Conservation (phyloP, 2,329 filamentous ascomycete genomes). For the Alternaria sp. region DNA sequence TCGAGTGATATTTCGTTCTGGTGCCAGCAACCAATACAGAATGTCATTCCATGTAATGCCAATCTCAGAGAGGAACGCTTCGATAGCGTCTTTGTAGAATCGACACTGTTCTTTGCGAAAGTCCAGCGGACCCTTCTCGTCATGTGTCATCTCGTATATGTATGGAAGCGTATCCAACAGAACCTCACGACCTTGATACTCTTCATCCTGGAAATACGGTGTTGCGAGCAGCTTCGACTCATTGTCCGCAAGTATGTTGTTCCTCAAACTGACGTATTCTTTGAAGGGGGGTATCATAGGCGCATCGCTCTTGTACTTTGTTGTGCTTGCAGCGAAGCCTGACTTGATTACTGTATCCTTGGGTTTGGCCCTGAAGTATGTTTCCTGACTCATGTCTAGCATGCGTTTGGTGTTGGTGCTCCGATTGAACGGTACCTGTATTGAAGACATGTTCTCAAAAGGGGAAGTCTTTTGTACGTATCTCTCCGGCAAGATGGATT, state of each 20-base stretch:
- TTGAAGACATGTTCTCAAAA: slow-evolving; percentile 32
- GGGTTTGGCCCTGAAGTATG: slow-evolving; percentile 23
- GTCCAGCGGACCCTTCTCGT: slow-evolving; percentile 40
- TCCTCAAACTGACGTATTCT: slow-evolving; percentile 54
- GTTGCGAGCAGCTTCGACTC: slow-evolving; percentile 52
- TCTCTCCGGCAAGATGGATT: slow-evolving; percentile 12
- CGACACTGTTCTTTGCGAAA: slow-evolving; percentile 49
- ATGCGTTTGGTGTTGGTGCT: slow-evolving; percentile 3
- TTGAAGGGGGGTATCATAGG: slow-evolving; percentile 50
- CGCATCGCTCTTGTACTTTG: slow-evolving; percentile 27
- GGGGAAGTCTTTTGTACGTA: slow-evolving; percentile 35
- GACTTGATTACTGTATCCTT: slow-evolving; percentile 21
- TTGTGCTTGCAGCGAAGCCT: slow-evolving; percentile 21
- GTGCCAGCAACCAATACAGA: slow-evolving; percentile 53
- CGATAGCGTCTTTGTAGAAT: slow-evolving; percentile 47
- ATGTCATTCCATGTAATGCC: slow-evolving; percentile 50
- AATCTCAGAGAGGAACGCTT: slow-evolving; percentile 48
- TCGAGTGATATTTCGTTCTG: slow-evolving; percentile 19
- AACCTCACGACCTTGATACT: slow-evolving; percentile 22
- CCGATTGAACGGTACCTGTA: slow-evolving; percentile 24
- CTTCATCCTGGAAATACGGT: slow-evolving; percentile 45
- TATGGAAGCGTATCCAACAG: slow-evolving; percentile 41
- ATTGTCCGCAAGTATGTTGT: slow-evolving; percentile 55
- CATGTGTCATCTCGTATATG: slow-evolving; percentile 39
- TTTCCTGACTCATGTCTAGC: slow-evolving; percentile 28